A percentile compares a stretch with the other conserved stretches of the same genome.
These are phyloP conservation scores for Alternaria sp. DNA, from an alignment of 2,329 filamentous ascomycete genomes.

Conservation along the genomic window DNA sequence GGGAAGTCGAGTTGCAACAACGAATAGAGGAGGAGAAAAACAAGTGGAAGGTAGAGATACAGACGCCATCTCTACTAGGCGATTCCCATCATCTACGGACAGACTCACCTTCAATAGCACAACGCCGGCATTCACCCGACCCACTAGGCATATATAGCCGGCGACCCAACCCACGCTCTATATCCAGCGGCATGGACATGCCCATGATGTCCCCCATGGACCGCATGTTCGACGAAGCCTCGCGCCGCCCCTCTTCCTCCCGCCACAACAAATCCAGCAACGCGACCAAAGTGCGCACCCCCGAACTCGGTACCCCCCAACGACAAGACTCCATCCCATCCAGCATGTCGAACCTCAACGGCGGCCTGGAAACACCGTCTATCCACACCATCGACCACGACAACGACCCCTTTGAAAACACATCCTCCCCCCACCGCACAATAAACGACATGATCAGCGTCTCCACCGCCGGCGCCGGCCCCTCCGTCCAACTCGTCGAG, in stretches of 20 bases:
- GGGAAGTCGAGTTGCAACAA: conserved; percentile 63
- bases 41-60: conserved; percentile 62
- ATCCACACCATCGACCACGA: conserved; percentile 51
- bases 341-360: conserved; percentile 45
- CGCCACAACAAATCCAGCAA: conserved; percentile 36
- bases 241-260: conserved; percentile 45
- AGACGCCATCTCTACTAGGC: conserved; percentile 34
- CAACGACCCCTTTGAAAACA: conserved; percentile 61
- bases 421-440: conserved; percentile 70
- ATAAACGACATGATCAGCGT: conserved; percentile 80
- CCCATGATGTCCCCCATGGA: conserved; percentile 44
- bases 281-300: conserved; percentile 37
- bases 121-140: conserved; percentile 51
- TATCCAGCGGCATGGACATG: conserved; percentile 37
- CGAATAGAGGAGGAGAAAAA: conserved; percentile 69
- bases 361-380: conserved; percentile 53
- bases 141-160: conserved; percentile 39
- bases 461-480: conserved; percentile 87
- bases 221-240: conserved; percentile 45
- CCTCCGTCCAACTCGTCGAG: conserved; percentile 93
- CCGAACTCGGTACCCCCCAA: conserved; percentile 43
- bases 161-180: conserved; percentile 36
- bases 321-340: conserved; percentile 46
- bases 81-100: conserved; percentile 42
- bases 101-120: conserved; percentile 47